Conservation (phyloP, 352 stramenopile genomes). For the Phytophthora pluvialis region DNA sequence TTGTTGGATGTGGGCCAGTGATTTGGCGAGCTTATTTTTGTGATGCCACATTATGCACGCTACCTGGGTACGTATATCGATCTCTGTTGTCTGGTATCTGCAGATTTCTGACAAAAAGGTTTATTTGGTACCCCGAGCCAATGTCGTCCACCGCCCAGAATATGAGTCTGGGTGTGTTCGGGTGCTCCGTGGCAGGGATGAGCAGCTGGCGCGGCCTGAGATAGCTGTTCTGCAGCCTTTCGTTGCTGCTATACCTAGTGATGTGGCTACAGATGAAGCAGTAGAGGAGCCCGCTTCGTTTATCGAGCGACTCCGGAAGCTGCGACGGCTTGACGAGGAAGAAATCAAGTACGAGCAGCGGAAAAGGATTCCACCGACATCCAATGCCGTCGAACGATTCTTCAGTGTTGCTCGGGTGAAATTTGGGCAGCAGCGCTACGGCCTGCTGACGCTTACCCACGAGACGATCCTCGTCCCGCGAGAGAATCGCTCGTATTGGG, state of each 20-base stretch:
- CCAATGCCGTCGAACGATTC: slow-evolving; percentile 5
- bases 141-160: slow-evolving; percentile 13
- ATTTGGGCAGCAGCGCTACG: slow-evolving; percentile 9
- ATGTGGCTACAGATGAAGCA: no score
- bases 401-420: slow-evolving; percentile 9
- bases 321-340: not conserved
- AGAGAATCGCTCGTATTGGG: no score
- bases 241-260: not conserved
- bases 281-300: not conserved
- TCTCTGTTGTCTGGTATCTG: not conserved
- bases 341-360: no score
- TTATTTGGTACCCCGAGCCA: not conserved
- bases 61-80: not conserved
- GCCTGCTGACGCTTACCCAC: not conserved
- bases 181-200: not conserved
- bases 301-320: not conserved
- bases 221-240: slow-evolving; percentile 1
- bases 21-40: slow-evolving; percentile 7
- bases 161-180: slow-evolving; percentile 9
- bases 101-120: not conserved
- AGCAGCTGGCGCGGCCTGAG: not conserved
- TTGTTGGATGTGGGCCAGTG: not conserved
- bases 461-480: no score
- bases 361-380: not conserved
- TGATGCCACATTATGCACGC: slow-evolving; percentile 1